A percentile compares a stretch with the other conserved stretches of the same genome.
Evolutionary conservation across 2,329 filamentous ascomycete genomes (phyloP).

Genomic region (Scolecobasidium constrictum): DNA sequence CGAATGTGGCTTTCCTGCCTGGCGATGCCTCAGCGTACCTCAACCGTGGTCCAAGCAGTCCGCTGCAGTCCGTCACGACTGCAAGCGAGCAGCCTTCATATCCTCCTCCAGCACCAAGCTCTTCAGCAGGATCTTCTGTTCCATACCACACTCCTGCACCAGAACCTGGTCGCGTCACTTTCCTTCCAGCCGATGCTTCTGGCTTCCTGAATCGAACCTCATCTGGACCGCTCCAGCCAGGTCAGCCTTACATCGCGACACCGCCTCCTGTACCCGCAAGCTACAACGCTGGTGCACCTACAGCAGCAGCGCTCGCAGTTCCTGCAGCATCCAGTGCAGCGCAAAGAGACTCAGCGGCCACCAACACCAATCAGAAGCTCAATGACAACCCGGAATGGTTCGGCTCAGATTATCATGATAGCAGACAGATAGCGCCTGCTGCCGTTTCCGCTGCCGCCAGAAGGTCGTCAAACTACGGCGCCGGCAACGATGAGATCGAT

Average conservation of each 20-base stretch:
- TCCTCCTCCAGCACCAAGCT: too few relatives aligned
- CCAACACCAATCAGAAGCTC: not conserved
- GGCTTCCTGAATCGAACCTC: constrained; percentile 7
- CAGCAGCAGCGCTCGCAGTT: not conserved
- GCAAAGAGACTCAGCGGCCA: not conserved
- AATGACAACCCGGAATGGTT: not conserved
- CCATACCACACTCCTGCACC: too few relatives aligned
- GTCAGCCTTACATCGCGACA: not conserved
- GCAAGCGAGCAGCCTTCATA: too few relatives aligned
- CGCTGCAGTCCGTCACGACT: not conserved
- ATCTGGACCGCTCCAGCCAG: not conserved
- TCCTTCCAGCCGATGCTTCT: constrained; percentile 5
- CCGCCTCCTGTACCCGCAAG: too few relatives aligned
- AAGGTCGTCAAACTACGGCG: not conserved
- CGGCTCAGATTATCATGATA: not conserved
- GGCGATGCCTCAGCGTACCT: not conserved
- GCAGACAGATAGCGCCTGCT: not conserved
- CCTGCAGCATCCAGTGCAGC: not conserved
- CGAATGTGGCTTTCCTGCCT: not conserved
- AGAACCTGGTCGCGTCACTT: constrained; percentile 4
- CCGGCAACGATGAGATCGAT: not conserved
- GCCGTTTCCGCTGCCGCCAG: not conserved
- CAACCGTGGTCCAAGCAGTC: not conserved
- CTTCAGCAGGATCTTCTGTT: too few relatives aligned
- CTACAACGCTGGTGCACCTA: not conserved